Base-by-base conservation (phyloP, 2,329 filamentous ascomycete genomes). In the Pseudopithomyces maydicus region DNA sequence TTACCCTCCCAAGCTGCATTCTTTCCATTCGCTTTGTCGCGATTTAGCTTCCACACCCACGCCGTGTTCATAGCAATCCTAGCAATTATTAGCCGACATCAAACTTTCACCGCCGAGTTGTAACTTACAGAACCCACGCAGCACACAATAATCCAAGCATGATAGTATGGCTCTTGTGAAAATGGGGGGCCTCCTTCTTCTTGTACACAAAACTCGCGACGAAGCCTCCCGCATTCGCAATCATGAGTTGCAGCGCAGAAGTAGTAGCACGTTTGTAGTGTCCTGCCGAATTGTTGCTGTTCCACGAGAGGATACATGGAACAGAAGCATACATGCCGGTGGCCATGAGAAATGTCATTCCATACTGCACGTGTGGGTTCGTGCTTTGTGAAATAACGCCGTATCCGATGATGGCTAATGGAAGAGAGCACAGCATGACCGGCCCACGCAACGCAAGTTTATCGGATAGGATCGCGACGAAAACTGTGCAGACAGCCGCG, bases 201-300 rank as follows among this genome's bases (percentile, higher is more conserved):
- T 85, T 85, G 61, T 89, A 89, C 4, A 86, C 82, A 66, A 89
- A 89, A 0, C 82, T 85, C 0, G 87, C 84, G 2, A 90, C 86
- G 62, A 90, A 88, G 0, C 88, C 88, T 44, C 87, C 87, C 7
- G 81, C 84, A 61, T 90, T 90, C 0, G 87, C 88, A 62, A 90
- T 84, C 1, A 84, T 84, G 23, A 90, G 77, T 71, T 90, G 87
- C 63, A 90, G 65, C 0, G 84, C 88, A 1, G 84, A 84, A 0
- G 87, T 88, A 0, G 88, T 90, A 0, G 88, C 88, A 14, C 88
- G 78, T 71, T 90, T 90, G 67, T 90, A 90, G 67, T 90, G 88
- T 0, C 85, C 86, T 0, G 87, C 86, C 0, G 83, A 86, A 68
- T 90, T 90, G 68, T 89, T 89, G 2, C 84, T 84, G 59, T 87